Conservation (phyloP, 78 protist species). For the Anaeramoeba flamelloides region DNA sequence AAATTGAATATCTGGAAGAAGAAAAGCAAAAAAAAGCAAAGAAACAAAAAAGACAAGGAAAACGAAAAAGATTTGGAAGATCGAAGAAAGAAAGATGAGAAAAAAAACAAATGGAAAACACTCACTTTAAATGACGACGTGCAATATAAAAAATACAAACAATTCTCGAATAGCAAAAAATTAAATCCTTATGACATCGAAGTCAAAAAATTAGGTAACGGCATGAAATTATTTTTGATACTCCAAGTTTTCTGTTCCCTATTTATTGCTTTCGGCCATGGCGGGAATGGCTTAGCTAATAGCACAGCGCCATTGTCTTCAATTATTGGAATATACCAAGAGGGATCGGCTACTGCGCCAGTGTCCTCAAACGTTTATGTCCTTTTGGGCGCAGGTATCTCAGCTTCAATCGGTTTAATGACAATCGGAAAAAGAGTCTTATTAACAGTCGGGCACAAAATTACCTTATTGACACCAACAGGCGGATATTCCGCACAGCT, state of each 20-base stretch:
- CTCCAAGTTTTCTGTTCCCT: neutral
- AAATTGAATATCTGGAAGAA: too few relatives aligned
- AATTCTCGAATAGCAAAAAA: too few relatives aligned
- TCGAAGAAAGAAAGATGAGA: neutral
- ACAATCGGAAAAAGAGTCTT: neutral
- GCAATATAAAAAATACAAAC: too few relatives aligned
- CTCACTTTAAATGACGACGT: too few relatives aligned
- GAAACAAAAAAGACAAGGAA: too few relatives aligned
- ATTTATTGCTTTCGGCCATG: neutral
- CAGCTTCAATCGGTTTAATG: neutral
- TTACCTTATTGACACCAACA: slow-evolving; percentile 7
- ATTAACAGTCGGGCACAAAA: neutral
- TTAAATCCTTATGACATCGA: neutral
- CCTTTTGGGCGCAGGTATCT: neutral
- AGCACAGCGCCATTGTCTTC: neutral
- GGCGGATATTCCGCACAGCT: slow-evolving; percentile 18
- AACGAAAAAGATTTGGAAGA: too few relatives aligned
- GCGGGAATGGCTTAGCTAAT: neutral
- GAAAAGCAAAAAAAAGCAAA: too few relatives aligned
- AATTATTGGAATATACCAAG: neutral
- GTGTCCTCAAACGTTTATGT: neutral
- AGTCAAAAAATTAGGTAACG: neutral
- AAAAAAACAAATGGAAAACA: neutral
- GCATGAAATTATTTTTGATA: neutral
- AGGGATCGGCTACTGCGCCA: neutral